Base-by-base conservation (phyloP, 1,284 basidiomycete genomes). In the Sporisorium iseilematis-ciliati region DNA sequence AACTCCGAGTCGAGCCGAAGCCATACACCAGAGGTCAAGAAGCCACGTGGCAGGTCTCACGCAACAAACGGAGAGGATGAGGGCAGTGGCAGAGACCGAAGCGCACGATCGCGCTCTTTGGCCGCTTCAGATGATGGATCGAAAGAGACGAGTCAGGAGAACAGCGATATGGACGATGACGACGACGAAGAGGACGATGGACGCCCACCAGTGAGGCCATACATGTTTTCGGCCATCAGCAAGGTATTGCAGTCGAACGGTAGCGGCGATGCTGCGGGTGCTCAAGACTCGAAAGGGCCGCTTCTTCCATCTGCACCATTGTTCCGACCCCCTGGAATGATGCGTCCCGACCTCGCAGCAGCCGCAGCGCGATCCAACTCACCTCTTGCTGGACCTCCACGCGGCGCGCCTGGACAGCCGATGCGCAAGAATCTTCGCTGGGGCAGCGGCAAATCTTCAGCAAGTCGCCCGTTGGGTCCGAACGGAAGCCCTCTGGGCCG, bases 381-480 rank as follows among this genome's bases (percentile, higher is more conserved):
- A 23, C 77, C 77, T 11, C 56, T 79, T 2, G 73, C 77, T 20
- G 78, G 75, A 35, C 77, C 80, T 16, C 76, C 70, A 20, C 58
- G 69, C 21, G 74, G 65, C 14, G 40, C 59, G 10, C 63, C 68
- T 23, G 81, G 81, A 11, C 79, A 78, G 58, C 82, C 82, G 6
- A 79, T 79, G 59, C 79, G 82, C 25, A 82, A 77, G 69, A 84
- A 84, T 48, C 48, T 84, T 29, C 72, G 82, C 5, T 84, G 82
- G 82, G 82, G 82, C 26, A 82, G 68, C 50, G 82, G 82, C 25
- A 84, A 84, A 54, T 70, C 76, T 7, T 82, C 81, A 20, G 42
- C 59, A 14, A 82, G 81, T 48, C 75, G 82, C 0, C 75, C 74
- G 0, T 11, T 82, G 46, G 71, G 72, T 12, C 72, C 62, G n/a